phyloP scores from a whole-genome alignment of 345 rosid species.

The Rhizophora mangle region DNA sequence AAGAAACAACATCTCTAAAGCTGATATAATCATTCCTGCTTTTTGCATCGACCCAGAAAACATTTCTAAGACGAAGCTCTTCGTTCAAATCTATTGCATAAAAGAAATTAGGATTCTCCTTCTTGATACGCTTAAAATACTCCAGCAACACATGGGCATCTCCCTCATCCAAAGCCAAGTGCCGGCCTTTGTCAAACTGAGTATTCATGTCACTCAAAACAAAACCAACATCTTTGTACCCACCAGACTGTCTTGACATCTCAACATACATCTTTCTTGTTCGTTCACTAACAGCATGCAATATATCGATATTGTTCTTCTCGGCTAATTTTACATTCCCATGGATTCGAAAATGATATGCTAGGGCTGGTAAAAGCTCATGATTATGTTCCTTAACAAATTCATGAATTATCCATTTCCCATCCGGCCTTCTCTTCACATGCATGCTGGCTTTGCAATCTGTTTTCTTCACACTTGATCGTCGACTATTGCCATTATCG shows the following conservation, averaged over 20 bases:
- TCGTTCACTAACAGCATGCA: slow-evolving; percentile 41
- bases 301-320: slow-evolving; percentile 35
- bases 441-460: slow-evolving; percentile 47
- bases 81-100: slow-evolving; percentile 29
- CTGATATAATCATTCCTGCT: slow-evolving; percentile 24
- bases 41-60: slow-evolving; percentile 28
- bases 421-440: slow-evolving; percentile 36
- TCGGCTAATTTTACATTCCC: slow-evolving; percentile 36
- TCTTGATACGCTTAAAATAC: slow-evolving; percentile 22
- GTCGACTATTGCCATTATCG: slow-evolving; percentile 32
- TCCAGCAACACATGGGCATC: slow-evolving; percentile 29
- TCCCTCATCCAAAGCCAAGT: slow-evolving; percentile 31
- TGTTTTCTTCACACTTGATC: slow-evolving; percentile 37
- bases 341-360: slow-evolving; percentile 38
- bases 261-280: slow-evolving; percentile 42
- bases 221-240: slow-evolving; percentile 8
- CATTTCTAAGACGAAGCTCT: slow-evolving; percentile 24
- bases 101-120: slow-evolving; percentile 29
- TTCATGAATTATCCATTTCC: slow-evolving; percentile 41
- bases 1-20: slow-evolving; percentile 27
- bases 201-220: slow-evolving; percentile 9
- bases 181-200: slow-evolving; percentile 29
- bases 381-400: slow-evolving; percentile 35
- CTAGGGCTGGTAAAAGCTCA: slow-evolving; percentile 39
- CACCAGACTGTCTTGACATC: slow-evolving; percentile 33